Evolutionary conservation across 169 alveolate species (phyloP).

Genomic region (Plasmodium coatneyi): DNA sequence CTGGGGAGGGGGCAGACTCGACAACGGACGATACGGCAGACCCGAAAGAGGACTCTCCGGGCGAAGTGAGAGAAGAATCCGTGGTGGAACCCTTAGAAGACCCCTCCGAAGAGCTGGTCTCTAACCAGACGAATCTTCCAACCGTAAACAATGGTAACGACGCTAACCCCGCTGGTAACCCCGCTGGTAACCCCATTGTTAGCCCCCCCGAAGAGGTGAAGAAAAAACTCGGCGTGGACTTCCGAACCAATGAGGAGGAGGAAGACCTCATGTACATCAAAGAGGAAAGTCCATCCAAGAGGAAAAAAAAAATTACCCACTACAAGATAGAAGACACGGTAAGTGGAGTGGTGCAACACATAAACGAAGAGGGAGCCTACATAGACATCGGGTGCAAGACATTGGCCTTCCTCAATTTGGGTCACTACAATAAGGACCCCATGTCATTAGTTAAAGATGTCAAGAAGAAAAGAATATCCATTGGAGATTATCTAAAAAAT

Average conservation of each 20-base stretch:
- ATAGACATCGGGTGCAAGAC: conserved; percentile 74
- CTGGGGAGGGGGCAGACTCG: background rate
- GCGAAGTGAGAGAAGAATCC: background rate
- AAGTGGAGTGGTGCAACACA: conserved; percentile 15
- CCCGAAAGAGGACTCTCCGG: background rate
- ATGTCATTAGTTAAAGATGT: background rate
- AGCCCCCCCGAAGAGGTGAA: background rate
- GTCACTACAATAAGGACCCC: conserved; percentile 70
- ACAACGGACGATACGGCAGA: background rate
- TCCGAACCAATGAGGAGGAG: conserved; percentile 13
- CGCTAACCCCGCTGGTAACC: background rate
- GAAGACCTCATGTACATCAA: conserved; percentile 57
- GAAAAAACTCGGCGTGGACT: conserved; percentile 21
- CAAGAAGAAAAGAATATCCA: conserved; percentile 36
- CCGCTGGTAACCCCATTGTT: too few relatives aligned
- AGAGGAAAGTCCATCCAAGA: conserved; percentile 13
- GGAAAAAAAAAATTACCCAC: conserved; percentile 36
- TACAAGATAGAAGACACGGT: conserved; percentile 59
- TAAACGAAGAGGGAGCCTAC: conserved; percentile 72
- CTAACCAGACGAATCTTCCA: background rate
- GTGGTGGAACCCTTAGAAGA: background rate
- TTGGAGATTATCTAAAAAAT: conserved; percentile 39
- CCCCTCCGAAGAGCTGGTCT: background rate
- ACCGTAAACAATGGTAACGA: background rate
- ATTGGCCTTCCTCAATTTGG: conserved; percentile 53